Evolutionary conservation across 1,284 basidiomycete species (phyloP).

Genomic region (Xanthoconium separans): DNA sequence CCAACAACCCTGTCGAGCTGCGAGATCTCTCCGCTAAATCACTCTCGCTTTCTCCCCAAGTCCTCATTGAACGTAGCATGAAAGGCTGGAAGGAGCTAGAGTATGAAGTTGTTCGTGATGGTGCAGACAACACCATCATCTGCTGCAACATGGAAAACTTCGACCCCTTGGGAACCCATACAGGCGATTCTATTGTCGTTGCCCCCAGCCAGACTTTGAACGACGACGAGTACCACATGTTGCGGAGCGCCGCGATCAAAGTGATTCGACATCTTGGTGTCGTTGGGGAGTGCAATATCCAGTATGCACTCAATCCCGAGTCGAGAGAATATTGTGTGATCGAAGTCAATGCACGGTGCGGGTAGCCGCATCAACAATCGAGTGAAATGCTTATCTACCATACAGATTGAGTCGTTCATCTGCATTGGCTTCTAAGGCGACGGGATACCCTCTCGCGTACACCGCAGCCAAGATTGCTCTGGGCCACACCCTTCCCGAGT

Average conservation of each 20-base stretch:
- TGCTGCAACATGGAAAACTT: constrained; percentile 99
- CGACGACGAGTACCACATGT: constrained; percentile 99
- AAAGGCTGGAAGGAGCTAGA: constrained; percentile 99
- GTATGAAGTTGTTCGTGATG: constrained; percentile 98
- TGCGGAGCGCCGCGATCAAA: constrained; percentile 96
- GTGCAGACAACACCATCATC: constrained; percentile 93
- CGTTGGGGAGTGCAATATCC: constrained; percentile 98
- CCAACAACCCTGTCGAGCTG: constrained; percentile 92
- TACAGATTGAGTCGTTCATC: constrained; percentile 60
- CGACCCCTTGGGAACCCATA: constrained; percentile 98
- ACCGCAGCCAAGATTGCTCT: constrained; percentile 99
- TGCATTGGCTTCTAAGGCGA: constrained; percentile 98
- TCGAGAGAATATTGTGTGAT: constrained; percentile 97
- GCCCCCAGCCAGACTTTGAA: constrained; percentile 98
- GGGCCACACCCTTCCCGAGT: constrained; percentile 95
- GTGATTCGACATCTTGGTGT: constrained; percentile 97
- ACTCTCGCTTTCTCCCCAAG: constrained; percentile 91
- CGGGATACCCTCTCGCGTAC: constrained; percentile 98
- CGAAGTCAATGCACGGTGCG: constrained; percentile 91
- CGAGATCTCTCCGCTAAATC: constrained; percentile 95
- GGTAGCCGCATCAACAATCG: neutral
- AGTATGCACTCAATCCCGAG: constrained; percentile 95
- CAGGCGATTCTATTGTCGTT: constrained; percentile 99
- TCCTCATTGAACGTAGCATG: constrained; percentile 96
- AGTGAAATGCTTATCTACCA: constrained; percentile 6